Conservation (phyloP, 2,329 filamentous ascomycete species). For the Penicillium sp. region DNA sequence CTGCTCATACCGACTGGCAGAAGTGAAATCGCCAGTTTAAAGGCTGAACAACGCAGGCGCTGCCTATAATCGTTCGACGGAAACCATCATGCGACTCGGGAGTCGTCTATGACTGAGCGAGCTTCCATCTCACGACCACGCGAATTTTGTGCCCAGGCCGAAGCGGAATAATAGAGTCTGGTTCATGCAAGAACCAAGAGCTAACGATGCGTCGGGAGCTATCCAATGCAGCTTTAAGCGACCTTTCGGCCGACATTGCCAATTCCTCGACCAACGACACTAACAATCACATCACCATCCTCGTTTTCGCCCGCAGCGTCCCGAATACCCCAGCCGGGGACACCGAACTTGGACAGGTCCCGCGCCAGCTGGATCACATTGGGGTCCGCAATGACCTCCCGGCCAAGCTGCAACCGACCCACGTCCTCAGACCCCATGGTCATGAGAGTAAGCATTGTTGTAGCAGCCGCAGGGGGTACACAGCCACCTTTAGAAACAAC, state of each 20-base stretch:
- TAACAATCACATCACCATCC: conserved; percentile 70
- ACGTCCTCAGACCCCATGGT: conserved; percentile 98
- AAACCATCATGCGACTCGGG: not conserved
- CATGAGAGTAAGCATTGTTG: conserved; percentile 82
- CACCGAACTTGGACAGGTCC: conserved; percentile 83
- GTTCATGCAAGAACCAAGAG: not conserved
- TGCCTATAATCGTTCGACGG: not conserved
- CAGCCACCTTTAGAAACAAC: conserved; percentile 77
- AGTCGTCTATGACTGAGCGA: not conserved
- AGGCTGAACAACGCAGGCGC: not conserved
- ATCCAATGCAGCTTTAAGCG: conserved; percentile 43
- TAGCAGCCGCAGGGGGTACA: conserved; percentile 65
- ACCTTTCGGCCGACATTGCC: conserved; percentile 95
- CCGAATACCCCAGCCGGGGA: conserved; percentile 83
- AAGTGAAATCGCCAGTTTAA: not conserved
- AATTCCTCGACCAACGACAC: conserved; percentile 86
- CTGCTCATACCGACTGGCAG: not conserved
- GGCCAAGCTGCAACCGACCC: conserved; percentile 74
- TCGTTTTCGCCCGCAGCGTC: conserved; percentile 64
- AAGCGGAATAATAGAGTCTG: not conserved
- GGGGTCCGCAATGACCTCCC: conserved; percentile 75
- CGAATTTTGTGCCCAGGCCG: not conserved
- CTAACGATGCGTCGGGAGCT: not conserved
- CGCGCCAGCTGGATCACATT: conserved; percentile 74
- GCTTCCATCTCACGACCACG: not conserved